A percentile compares a stretch with the other conserved stretches of the same genome.
Evolutionary conservation across 2,329 filamentous ascomycete species (phyloP).

Genomic region (Zopfia rhizophila): DNA sequence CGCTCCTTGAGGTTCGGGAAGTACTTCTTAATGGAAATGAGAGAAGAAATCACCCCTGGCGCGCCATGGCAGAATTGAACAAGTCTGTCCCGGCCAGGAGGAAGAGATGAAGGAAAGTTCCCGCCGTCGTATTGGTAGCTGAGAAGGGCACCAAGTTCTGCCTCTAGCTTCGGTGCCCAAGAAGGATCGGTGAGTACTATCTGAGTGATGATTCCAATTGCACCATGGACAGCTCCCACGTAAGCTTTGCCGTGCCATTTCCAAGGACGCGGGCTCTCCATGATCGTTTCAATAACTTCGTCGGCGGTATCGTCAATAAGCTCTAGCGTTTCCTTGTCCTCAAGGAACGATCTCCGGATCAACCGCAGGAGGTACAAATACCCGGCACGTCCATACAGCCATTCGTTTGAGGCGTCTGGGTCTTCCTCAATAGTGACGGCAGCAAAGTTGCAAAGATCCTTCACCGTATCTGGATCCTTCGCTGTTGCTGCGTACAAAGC

Average conservation of each 20-base stretch:
- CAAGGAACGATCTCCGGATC: slow-evolving; percentile 66
- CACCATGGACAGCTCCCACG: slow-evolving; percentile 74
- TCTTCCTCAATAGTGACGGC: slow-evolving; percentile 57
- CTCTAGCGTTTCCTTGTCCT: slow-evolving; percentile 61
- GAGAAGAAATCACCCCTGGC: slow-evolving; percentile 69
- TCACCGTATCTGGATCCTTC: slow-evolving; percentile 60
- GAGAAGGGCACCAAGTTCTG: slow-evolving; percentile 65
- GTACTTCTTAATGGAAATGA: slow-evolving; percentile 65
- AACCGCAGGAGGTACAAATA: slow-evolving; percentile 74
- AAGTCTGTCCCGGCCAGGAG: slow-evolving; percentile 59
- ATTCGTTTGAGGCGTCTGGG: slow-evolving; percentile 67
- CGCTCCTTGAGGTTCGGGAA: slow-evolving; percentile 65
- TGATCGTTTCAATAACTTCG: slow-evolving; percentile 68
- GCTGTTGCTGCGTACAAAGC: slow-evolving; percentile 62
- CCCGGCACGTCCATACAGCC: slow-evolving; percentile 74
- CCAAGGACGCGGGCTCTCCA: slow-evolving; percentile 68
- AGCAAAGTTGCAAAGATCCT: slow-evolving; percentile 61
- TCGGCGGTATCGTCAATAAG: slow-evolving; percentile 64
- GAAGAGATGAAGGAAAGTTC: slow-evolving; percentile 70
- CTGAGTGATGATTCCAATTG: slow-evolving; percentile 77
- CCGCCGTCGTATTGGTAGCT: slow-evolving; percentile 69
- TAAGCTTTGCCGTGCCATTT: slow-evolving; percentile 72
- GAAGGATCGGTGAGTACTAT: slow-evolving; percentile 68
- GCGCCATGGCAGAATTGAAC: slow-evolving; percentile 76
- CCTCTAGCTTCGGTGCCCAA: slow-evolving; percentile 64